These are phyloP conservation scores for Trichosporon faecale DNA, from an alignment of 1,284 basidiomycete species.

Conservation along the genomic window DNA sequence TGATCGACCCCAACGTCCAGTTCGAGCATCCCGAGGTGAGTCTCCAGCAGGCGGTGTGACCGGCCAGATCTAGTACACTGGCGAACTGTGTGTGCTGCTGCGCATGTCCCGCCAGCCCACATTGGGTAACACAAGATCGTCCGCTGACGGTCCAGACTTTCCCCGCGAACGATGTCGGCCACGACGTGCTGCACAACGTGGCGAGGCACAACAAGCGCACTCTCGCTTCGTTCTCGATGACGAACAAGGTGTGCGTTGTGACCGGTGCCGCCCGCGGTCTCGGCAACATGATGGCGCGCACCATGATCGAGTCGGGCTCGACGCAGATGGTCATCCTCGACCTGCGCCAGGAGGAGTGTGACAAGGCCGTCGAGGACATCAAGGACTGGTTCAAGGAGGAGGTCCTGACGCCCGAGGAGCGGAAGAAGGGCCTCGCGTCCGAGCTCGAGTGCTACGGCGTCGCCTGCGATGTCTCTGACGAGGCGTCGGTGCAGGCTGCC, in stretches of 20 bases:
- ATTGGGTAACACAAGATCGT: neutral
- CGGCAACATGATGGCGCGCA: constrained; percentile 82
- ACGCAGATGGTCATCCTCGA: constrained; percentile 79
- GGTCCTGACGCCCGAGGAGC: constrained; percentile 7
- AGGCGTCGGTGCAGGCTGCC: constrained; percentile 70
- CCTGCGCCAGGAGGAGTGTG: constrained; percentile 69
- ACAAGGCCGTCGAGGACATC: constrained; percentile 71
- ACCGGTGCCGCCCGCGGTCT: constrained; percentile 92
- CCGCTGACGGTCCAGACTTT: constrained; percentile 13
- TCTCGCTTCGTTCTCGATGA: constrained; percentile 45
- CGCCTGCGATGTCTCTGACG: constrained; percentile 84
- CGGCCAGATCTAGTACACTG: neutral
- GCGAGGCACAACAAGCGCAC: constrained; percentile 44
- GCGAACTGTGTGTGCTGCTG: neutral
- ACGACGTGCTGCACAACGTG: constrained; percentile 40
- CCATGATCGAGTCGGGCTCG: constrained; percentile 79
- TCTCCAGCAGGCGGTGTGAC: neutral
- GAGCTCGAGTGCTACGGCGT: constrained; percentile 72
- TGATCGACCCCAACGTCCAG: constrained; percentile 35
- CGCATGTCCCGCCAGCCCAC: neutral
- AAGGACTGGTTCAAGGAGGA: constrained; percentile 58
- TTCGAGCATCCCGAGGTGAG: constrained; percentile 41
- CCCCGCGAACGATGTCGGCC: constrained; percentile 38
- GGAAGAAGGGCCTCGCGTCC: constrained; percentile 58
- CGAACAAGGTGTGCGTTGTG: constrained; percentile 75